Evolutionary conservation across 768 basidiomycete genomes (phyloP), one percentile per base, ranked within the genome.

Genomic region (Russula sp.): DNA sequence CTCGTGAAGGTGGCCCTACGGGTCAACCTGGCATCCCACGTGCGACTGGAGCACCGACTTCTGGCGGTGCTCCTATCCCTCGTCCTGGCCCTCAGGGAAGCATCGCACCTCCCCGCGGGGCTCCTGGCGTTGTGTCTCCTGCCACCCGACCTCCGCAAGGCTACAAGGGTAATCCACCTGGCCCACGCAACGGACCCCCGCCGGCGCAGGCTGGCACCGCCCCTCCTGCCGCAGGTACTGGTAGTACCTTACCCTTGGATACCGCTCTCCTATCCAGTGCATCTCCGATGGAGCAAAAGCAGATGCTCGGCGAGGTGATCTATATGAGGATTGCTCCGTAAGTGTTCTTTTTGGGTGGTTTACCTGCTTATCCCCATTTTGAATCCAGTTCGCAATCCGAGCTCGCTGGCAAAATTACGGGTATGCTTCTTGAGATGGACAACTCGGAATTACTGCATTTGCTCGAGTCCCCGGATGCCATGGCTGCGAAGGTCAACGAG

Each of bases 391-490:
- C 60, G 7, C 87, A 98, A 69, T 92, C 94, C 60, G 95, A 96
- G 22, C 79, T 97, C 71, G 94, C 97, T 66, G 97, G 97, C 64
- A 98, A 98, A 82, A 97, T 98, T 74, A 98, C 95, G 47, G 95
- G 93, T 59, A 98, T 98, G 95, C 80, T 98, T 71, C 84, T 98
- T 66, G 95, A 99, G 84, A 98, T 99, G 96, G 95, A 98, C 75
- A 96, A 96, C 77, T 71, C 81, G 51, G 97, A 98, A 76, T 81
- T 99, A 54, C 77, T 98, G 34, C 87, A 91, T 76, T 83, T 99
- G 53, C 76, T 98, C 68, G 93, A 96, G 63, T 77, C 84, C 58
- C 77, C 78, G 22, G 91, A 93, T 10, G 84, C 94, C 46, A 84
- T 99, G 81, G 83, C 83, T 70, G 77, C 80, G 75, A 99, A 99